Conservation (phyloP, 495 filamentous ascomycete species). For the Amorphotheca resinae region DNA sequence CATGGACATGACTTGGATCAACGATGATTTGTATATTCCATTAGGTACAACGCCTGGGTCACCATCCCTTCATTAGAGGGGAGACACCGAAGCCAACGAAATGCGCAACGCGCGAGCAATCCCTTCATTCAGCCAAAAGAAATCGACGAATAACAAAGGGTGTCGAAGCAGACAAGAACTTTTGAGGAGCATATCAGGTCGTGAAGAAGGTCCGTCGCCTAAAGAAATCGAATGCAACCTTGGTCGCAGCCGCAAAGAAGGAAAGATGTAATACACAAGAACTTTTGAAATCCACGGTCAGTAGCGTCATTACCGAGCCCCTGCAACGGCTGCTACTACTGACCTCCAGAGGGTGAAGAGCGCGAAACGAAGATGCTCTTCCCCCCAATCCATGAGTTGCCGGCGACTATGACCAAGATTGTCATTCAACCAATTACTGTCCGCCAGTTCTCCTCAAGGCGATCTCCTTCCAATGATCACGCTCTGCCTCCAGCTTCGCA, state of each 20-base stretch:
- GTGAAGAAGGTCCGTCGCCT: no score
- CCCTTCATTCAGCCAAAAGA: not conserved
- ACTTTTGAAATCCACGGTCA: conserved; percentile 17
- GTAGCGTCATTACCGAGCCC: conserved; percentile 22
- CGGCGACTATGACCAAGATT: conserved; percentile 13
- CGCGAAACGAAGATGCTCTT: conserved; percentile 13
- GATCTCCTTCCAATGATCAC: conserved; percentile 47
- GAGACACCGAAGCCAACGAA: conserved; percentile 20
- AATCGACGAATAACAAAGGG: no score
- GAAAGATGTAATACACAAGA: conserved; percentile 15
- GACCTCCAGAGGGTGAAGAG: conserved; percentile 17
- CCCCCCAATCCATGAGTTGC: conserved; percentile 22
- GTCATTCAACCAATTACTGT: conserved; percentile 22
- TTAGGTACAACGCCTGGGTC: conserved; percentile 21
- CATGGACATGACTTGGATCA: no score
- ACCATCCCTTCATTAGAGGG: conserved; percentile 20
- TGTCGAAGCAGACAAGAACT: no score
- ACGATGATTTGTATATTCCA: no score
- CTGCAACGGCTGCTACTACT: conserved; percentile 14
- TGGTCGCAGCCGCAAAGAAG: no score
- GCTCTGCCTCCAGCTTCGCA: conserved; percentile 34
- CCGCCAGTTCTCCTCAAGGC: conserved; percentile 28
- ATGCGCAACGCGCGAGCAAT: not conserved
- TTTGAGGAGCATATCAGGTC: no score
- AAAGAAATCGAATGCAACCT: no score